Evolutionary conservation across 306 rosid genomes (phyloP).

Genomic region (Pyrus betulifolia): DNA sequence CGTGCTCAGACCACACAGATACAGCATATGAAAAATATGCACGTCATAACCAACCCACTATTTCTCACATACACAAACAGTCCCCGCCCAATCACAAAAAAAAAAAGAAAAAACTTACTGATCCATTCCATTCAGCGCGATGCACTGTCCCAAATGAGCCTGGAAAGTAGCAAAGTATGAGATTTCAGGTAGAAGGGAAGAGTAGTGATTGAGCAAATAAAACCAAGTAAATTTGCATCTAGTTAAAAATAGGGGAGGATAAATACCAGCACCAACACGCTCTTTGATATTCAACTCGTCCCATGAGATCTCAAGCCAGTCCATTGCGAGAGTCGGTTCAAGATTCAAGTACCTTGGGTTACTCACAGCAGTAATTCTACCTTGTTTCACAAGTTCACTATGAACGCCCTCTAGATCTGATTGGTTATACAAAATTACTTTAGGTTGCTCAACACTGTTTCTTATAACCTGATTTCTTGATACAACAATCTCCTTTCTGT

Average conservation of each 20-base stretch:
- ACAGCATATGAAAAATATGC: not conserved
- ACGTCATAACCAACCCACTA: not conserved
- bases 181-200: not conserved
- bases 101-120: slow-evolving; percentile 43
- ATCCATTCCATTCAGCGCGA: slow-evolving; percentile 99
- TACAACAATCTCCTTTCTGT: slow-evolving; percentile 20
- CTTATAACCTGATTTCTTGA: slow-evolving; percentile 37
- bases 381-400: slow-evolving; percentile 32
- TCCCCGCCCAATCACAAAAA: not conserved
- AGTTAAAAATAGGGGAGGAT: not conserved
- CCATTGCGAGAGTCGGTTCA: slow-evolving; percentile 97
- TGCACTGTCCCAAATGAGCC: slow-evolving; percentile 98
- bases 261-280: slow-evolving; percentile 91
- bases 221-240: not conserved
- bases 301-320: slow-evolving; percentile 99
- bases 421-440: slow-evolving; percentile 27
- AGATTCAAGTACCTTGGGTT: slow-evolving; percentile 63
- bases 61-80: not conserved
- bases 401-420: slow-evolving; percentile 35
- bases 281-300: slow-evolving; percentile 80
- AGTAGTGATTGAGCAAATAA: not conserved
- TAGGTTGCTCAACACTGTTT: slow-evolving; percentile 29
- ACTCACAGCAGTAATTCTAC: slow-evolving; percentile 28
- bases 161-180: slow-evolving; percentile 21
- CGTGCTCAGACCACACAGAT: not conserved